Evolutionary conservation across 371 early-diverging fungal species (phyloP).

Genomic region (Enterocytospora artemiae): DNA sequence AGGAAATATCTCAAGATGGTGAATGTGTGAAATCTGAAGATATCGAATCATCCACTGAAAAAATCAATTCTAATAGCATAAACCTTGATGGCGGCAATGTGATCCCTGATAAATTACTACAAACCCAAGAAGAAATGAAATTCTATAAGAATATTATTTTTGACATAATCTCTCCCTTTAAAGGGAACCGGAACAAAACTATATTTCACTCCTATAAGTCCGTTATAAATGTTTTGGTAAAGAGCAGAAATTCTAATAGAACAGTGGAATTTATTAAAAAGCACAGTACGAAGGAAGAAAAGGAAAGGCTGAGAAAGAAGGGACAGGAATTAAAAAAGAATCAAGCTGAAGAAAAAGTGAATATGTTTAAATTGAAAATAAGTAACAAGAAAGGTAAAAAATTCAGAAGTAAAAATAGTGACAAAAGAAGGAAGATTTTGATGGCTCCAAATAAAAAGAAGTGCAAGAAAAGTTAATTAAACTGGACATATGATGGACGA

Average conservation of each 20-base stretch:
- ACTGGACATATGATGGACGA: too few relatives aligned
- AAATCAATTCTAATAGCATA: neutral
- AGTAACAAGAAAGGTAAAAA: too few relatives aligned
- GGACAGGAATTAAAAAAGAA: conserved; percentile 9
- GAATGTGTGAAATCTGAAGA: neutral
- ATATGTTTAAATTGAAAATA: too few relatives aligned
- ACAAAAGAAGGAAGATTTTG: conserved; percentile 22
- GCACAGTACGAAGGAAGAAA: conserved; percentile 49
- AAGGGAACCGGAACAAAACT: conserved; percentile 28
- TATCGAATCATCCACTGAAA: neutral
- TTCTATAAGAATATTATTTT: conserved; percentile 7
- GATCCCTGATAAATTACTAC: neutral
- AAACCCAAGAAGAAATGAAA: neutral
- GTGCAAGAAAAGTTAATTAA: conserved; percentile 1
- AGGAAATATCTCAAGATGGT: conserved; percentile 10
- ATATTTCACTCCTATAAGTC: conserved; percentile 25
- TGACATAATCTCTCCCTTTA: conserved; percentile 25
- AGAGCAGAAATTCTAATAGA: conserved; percentile 19
- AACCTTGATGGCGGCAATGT: neutral
- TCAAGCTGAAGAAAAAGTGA: conserved; percentile 19
- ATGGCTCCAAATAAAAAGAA: conserved; percentile 4
- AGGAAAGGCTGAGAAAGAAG: conserved; percentile 24
- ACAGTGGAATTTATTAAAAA: conserved; percentile 25
- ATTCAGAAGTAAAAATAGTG: conserved; percentile 22
- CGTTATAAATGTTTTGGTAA: conserved; percentile 31